phyloP scores from a whole-genome alignment of 2,329 filamentous ascomycete genomes.

The Neurospora sp. region DNA sequence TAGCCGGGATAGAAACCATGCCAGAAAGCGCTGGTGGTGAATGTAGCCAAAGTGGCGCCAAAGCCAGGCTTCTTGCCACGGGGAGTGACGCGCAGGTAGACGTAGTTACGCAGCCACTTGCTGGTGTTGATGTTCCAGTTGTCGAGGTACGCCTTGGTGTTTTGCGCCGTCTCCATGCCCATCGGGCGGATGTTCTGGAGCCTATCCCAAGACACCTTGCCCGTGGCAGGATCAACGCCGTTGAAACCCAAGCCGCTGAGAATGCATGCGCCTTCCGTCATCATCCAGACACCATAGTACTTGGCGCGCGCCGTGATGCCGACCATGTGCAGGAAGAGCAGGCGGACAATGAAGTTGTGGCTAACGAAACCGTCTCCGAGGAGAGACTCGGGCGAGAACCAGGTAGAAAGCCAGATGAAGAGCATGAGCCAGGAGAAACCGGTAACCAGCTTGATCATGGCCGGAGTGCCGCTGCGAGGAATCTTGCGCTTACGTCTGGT shows the following conservation, averaged over 20 bases:
- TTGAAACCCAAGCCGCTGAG: constrained; percentile 90
- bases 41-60: constrained; percentile 86
- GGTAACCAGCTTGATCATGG: constrained; percentile 61
- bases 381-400: constrained; percentile 56
- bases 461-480: constrained; percentile 80
- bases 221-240: constrained; percentile 75
- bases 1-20: constrained; percentile 98
- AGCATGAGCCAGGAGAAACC: constrained; percentile 72
- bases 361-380: constrained; percentile 56
- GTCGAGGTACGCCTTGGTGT: constrained; percentile 82
- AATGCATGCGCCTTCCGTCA: constrained; percentile 92
- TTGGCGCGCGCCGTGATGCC: constrained; percentile 76
- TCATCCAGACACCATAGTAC: constrained; percentile 92
- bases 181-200: constrained; percentile 82
- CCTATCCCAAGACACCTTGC: constrained; percentile 81
- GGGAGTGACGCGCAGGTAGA: constrained; percentile 91
- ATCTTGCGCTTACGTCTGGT: constrained; percentile 88
- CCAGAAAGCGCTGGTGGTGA: constrained; percentile 91
- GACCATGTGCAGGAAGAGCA: constrained; percentile 77
- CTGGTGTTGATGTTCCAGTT: constrained; percentile 99
- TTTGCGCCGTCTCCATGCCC: constrained; percentile 83
- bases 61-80: constrained; percentile 95
- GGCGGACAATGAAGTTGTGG: constrained; percentile 59
- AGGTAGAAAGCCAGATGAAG: constrained; percentile 63
- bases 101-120: constrained; percentile 89